Percentiles rank a stretch among this genome's conserved stretches.
These are phyloP conservation scores for Cladosporium sp. DNA, from an alignment of 2,329 filamentous ascomycete genomes.

Conservation along the genomic window DNA sequence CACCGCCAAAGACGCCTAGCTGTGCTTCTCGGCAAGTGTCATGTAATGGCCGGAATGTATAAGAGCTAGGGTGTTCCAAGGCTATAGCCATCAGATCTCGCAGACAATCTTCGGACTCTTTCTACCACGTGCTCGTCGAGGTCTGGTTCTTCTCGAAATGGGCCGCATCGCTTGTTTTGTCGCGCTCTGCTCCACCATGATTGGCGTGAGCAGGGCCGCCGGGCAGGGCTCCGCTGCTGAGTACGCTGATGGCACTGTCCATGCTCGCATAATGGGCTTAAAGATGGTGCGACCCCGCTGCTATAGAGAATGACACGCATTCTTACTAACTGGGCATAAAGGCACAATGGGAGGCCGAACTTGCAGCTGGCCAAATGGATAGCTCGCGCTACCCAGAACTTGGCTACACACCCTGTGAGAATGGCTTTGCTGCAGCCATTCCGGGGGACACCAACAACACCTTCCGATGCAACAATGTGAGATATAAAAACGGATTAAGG, in stretches of 20 bases:
- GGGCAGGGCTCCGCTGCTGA: constrained; percentile 14
- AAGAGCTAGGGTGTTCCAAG: too few relatives aligned
- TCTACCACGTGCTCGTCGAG: too few relatives aligned
- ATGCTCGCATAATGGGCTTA: constrained; percentile 19
- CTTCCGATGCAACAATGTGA: constrained; percentile 20
- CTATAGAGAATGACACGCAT: not conserved
- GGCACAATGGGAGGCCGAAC: constrained; percentile 31
- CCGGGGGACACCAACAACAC: constrained; percentile 43
- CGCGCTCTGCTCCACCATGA: constrained; percentile 14
- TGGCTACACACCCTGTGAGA: constrained; percentile 36
- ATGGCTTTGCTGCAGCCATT: constrained; percentile 41
- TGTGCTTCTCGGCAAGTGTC: too few relatives aligned
- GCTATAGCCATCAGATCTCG: too few relatives aligned
- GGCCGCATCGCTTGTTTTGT: constrained; percentile 5
- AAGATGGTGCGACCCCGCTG: constrained; percentile 17
- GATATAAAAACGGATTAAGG: not conserved
- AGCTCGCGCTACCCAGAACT: constrained; percentile 34
- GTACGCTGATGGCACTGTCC: constrained; percentile 18
- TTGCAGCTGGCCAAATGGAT: constrained; percentile 31
- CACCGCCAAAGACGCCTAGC: too few relatives aligned
- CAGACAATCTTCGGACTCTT: too few relatives aligned
- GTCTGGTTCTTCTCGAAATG: constrained; percentile 7
- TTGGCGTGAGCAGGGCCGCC: constrained; percentile 11
- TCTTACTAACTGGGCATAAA: not conserved
- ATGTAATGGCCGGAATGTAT: too few relatives aligned